A percentile compares a stretch with the other conserved stretches of the same genome.
Conservation (phyloP, 2,329 filamentous ascomycete species). For the Fusarium sp. region DNA sequence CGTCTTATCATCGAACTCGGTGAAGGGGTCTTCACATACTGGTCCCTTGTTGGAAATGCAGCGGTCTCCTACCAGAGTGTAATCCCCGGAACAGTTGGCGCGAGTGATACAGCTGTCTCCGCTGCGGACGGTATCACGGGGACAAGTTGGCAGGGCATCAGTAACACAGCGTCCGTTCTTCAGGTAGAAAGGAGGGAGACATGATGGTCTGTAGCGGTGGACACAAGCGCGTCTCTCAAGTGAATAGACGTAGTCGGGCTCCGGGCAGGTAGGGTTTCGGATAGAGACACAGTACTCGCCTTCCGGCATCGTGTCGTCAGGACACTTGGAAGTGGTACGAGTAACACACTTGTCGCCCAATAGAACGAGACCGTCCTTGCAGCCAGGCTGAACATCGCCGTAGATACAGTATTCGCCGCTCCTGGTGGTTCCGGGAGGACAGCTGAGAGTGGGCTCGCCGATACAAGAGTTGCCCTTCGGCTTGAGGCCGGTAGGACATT, state of each 20-base stretch:
- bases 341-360: not conserved
- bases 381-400: not conserved
- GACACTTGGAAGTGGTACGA: not conserved
- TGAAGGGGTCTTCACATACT: not conserved
- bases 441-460: not conserved
- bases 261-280: not conserved
- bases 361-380: not conserved
- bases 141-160: not conserved
- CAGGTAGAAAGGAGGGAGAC: not conserved
- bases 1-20: not conserved
- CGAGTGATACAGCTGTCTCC: not conserved
- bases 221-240: slow-evolving; percentile 1
- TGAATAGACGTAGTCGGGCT: not conserved
- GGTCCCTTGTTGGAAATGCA: not conserved
- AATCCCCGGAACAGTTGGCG: not conserved
- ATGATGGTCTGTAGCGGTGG: not conserved
- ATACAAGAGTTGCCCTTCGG: not conserved
- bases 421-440: not conserved
- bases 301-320: not conserved
- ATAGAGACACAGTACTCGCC: slow-evolving; percentile 4
- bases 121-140: not conserved
- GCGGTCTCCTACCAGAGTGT: not conserved
- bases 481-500: not conserved
- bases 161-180: not conserved
- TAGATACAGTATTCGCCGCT: slow-evolving; percentile 4